Base-by-base conservation (phyloP, 768 basidiomycete species). In the Psilocybe cyanescens region DNA sequence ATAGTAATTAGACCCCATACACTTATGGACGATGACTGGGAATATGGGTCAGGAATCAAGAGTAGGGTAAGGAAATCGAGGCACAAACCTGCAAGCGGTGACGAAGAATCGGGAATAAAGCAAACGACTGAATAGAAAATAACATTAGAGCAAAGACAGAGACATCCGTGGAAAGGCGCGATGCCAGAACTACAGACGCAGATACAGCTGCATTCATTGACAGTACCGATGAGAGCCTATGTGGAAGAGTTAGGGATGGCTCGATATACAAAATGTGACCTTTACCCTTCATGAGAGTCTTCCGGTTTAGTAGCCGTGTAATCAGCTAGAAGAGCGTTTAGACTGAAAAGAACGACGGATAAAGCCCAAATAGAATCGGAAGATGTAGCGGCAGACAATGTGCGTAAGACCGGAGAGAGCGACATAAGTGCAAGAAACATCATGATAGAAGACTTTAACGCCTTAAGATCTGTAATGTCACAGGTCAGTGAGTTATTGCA, bases 331-430 rank as follows among this genome's bases (percentile, higher is more conserved):
- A 96, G 77, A 17, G 88, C 81, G 71, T 96, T 94, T 41, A 97
- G 78, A 55, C 86, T 78, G 74, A 98, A 93, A 47, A 99, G 84
- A 55, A 82, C 81, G 3, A 92, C 92, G n/a, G 94, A 86, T 54
- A 98, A 76, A 5, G 97, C 95, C 95, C 95, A 98, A 65, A 99
- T 96, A 30, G 95, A 95, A 73, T 99, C 97, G 11, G 92, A 92
- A 41, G 97, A 97, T 3, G 96, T 98, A 28, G 96, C 94, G 41
- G 93, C 91, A 30, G 95, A 97, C 70, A 99, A 78, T 4, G 97
- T 98, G 69, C 90, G 86, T 58, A 99, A 79, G 8, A 98, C 91
- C 12, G 97, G 97, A 3, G 95, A 90, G 57, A 98, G 81, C 14
- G 95, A 89, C 79, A 97, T 87, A 61, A 99, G 83, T 6, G 92